Evolutionary conservation across 2,329 filamentous ascomycete genomes (phyloP).

Genomic region (Colletotrichum siamense): DNA sequence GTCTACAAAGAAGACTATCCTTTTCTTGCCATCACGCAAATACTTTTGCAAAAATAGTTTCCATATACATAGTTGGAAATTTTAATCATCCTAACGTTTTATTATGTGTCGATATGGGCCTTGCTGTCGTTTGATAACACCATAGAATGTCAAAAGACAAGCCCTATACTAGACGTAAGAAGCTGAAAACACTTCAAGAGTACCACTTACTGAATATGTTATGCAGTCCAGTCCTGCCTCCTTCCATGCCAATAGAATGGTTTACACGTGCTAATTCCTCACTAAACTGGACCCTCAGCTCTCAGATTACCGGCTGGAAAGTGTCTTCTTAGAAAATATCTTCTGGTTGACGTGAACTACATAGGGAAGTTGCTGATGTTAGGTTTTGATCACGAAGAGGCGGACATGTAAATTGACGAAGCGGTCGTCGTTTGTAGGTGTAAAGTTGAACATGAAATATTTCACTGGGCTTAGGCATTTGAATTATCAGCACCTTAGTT

Average conservation of each 20-base stretch:
- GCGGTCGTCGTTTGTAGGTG: not conserved
- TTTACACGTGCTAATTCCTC: not conserved
- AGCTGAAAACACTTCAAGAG: not conserved
- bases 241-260: not conserved
- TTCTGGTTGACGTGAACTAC: not conserved
- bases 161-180: not conserved
- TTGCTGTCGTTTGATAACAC: not conserved
- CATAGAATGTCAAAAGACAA: accelerated
- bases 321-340: not conserved
- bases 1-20: too few relatives aligned
- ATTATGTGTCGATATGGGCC: accelerated
- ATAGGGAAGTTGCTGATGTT: accelerated
- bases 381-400: not conserved
- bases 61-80: too few relatives aligned
- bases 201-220: not conserved
- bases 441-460: not conserved
- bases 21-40: too few relatives aligned
- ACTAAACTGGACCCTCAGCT: not conserved
- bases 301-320: not conserved
- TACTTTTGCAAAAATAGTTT: too few relatives aligned
- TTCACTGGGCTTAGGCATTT: not conserved
- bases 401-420: not conserved
- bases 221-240: accelerated
- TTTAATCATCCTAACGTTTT: not conserved
- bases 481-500: not conserved